Evolutionary conservation across 148 eudicot species (phyloP).

Genomic region (Simmondsia chinensis): DNA sequence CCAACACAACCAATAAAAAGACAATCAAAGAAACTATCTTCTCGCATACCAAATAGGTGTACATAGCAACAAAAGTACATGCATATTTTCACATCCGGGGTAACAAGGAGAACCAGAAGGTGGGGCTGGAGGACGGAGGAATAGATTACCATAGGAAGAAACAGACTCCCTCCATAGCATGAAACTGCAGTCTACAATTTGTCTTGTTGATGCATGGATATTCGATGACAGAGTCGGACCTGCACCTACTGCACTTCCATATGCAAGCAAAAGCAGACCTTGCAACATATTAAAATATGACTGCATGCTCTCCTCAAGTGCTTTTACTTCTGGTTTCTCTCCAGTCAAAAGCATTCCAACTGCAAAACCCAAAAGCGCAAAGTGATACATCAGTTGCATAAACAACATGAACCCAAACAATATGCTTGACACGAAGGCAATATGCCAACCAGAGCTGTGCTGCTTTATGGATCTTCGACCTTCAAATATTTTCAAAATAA

Average conservation of each 20-base stretch:
- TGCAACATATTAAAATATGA: constrained; percentile 70
- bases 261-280: constrained; percentile 70
- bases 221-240: constrained; percentile 78
- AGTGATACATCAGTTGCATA: constrained; percentile 2
- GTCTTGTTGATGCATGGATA: constrained; percentile 58
- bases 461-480: no score
- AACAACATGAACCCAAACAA: background rate
- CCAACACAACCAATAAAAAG: no score
- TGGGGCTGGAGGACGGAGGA: constrained; percentile 7
- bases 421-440: background rate
- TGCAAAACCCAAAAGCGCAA: constrained; percentile 17
- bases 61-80: no score
- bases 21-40: no score
- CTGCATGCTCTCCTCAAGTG: constrained; percentile 81
- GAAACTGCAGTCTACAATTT: constrained; percentile 82
- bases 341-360: constrained; percentile 90
- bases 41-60: no score
- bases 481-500: no score
- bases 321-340: constrained; percentile 47
- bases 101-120: no score
- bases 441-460: no score
- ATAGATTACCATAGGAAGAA: constrained; percentile 59
- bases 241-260: constrained; percentile 72
- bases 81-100: no score
- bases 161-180: constrained; percentile 62